Evolutionary conservation across 2,329 filamentous ascomycete genomes (phyloP).

Genomic region (Talaromyces sp.): DNA sequence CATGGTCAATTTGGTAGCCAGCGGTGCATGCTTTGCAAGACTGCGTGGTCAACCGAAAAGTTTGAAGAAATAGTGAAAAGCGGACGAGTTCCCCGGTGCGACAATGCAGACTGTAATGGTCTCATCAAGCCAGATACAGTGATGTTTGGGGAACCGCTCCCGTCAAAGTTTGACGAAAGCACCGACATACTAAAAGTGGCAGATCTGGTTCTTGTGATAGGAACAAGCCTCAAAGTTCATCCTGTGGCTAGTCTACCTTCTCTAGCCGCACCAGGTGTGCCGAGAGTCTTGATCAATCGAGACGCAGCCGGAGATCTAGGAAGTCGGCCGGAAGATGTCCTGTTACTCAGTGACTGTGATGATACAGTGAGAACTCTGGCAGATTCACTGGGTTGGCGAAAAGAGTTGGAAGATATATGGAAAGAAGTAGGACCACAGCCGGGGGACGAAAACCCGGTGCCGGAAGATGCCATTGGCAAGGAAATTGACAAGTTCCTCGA

Average conservation of each 20-base stretch:
- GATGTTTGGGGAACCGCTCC: constrained; percentile 71
- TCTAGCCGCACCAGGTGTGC: constrained; percentile 53
- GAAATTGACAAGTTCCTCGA: constrained; percentile 47
- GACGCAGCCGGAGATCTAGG: constrained; percentile 74
- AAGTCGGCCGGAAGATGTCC: constrained; percentile 65
- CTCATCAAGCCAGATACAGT: constrained; percentile 82
- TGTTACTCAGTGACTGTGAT: constrained; percentile 72
- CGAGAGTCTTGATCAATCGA: constrained; percentile 73
- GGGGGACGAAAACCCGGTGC: constrained; percentile 33
- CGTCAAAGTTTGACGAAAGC: constrained; percentile 54
- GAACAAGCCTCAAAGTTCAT: constrained; percentile 73
- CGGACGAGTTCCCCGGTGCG: constrained; percentile 65
- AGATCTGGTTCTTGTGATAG: constrained; percentile 70
- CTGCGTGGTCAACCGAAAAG: constrained; percentile 58
- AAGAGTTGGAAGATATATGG: constrained; percentile 72
- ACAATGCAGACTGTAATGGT: constrained; percentile 55
- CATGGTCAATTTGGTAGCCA: constrained; percentile 84
- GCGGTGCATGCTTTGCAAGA: constrained; percentile 74
- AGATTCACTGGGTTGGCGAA: constrained; percentile 68
- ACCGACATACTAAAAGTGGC: constrained; percentile 48
- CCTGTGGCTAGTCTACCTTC: constrained; percentile 72
- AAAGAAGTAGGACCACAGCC: constrained; percentile 43
- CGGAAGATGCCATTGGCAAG: constrained; percentile 46
- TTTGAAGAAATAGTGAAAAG: constrained; percentile 63
- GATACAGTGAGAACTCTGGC: constrained; percentile 67